A percentile compares a stretch with the other conserved stretches of the same genome.
These are phyloP conservation scores for Naganishia onofrii DNA, from an alignment of 768 basidiomycete species.

Conservation along the genomic window DNA sequence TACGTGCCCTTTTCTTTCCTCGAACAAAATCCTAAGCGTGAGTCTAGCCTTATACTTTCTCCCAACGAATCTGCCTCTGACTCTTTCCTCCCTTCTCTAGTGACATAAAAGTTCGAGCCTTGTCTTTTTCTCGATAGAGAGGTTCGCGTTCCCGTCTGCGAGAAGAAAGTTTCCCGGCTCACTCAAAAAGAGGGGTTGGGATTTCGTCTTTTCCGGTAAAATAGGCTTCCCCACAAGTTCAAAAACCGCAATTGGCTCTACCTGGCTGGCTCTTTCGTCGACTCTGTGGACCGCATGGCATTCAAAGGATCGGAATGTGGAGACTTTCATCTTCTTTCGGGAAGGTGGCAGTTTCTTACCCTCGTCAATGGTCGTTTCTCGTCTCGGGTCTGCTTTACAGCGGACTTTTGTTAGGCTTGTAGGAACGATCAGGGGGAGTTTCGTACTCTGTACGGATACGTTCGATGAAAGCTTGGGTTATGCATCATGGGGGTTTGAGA, in stretches of 20 bases:
- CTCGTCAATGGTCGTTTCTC: constrained; percentile 26
- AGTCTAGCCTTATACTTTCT: constrained; percentile 19
- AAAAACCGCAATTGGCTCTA: constrained; percentile 27
- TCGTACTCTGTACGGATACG: constrained; percentile 16
- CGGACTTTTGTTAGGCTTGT: constrained; percentile 22
- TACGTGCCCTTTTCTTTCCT: constrained; percentile 28
- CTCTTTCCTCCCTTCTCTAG: constrained; percentile 26
- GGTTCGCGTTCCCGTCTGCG: constrained; percentile 53
- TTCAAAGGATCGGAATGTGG: constrained; percentile 16
- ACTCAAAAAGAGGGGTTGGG: constrained; percentile 18
- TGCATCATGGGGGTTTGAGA: constrained; percentile 16
- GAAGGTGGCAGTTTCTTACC: background rate
- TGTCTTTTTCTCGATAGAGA: constrained; percentile 46
- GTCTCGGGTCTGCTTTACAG: background rate
- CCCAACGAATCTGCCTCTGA: background rate
- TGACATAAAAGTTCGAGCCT: constrained; percentile 53
- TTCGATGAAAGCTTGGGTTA: constrained; percentile 17
- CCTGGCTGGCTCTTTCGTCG: constrained; percentile 5
- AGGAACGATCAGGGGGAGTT: constrained; percentile 27
- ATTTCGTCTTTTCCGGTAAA: constrained; percentile 35
- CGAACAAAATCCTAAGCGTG: constrained; percentile 39
- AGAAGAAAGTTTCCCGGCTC: constrained; percentile 37
- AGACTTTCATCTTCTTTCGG: background rate
- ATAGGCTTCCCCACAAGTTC: constrained; percentile 12
- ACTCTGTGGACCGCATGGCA: constrained; percentile 21